phyloP scores from a whole-genome alignment of 768 basidiomycete genomes.

The Leccinum obscurum region DNA sequence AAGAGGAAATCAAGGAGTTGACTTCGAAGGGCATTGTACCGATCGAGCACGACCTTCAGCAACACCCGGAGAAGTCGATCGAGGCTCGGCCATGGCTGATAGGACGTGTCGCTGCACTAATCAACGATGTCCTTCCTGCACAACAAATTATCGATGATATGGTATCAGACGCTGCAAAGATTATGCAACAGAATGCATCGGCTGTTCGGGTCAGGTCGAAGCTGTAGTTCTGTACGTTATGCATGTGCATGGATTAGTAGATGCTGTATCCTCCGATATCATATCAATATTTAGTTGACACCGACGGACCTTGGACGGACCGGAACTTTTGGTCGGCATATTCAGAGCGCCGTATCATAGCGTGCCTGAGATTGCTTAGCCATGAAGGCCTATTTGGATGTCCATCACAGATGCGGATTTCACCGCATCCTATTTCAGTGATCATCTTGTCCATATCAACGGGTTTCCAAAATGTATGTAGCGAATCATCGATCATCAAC shows the following conservation, averaged over 20 bases:
- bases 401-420: too few relatives aligned
- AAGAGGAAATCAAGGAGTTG: conserved; percentile 79
- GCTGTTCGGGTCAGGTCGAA: conserved; percentile 47
- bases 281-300: background rate
- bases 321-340: background rate
- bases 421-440: too few relatives aligned
- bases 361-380: too few relatives aligned
- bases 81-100: conserved; percentile 75
- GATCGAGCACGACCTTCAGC: conserved; percentile 64
- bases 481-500: too few relatives aligned
- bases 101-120: conserved; percentile 76
- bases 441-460: too few relatives aligned
- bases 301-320: too few relatives aligned
- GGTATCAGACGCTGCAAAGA: conserved; percentile 57
- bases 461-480: too few relatives aligned
- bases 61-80: conserved; percentile 78
- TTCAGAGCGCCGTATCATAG: too few relatives aligned
- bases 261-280: background rate
- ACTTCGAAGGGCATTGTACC: conserved; percentile 86
- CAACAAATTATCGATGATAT: conserved; percentile 82
- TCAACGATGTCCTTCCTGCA: conserved; percentile 78
- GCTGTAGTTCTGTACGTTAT: conserved; percentile 35
- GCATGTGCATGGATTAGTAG: background rate
- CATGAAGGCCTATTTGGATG: too few relatives aligned
- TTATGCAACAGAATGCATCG: conserved; percentile 43